These are phyloP conservation scores for Plantago rigida DNA, from an alignment of 305 asterid genomes.

Conservation along the genomic window DNA sequence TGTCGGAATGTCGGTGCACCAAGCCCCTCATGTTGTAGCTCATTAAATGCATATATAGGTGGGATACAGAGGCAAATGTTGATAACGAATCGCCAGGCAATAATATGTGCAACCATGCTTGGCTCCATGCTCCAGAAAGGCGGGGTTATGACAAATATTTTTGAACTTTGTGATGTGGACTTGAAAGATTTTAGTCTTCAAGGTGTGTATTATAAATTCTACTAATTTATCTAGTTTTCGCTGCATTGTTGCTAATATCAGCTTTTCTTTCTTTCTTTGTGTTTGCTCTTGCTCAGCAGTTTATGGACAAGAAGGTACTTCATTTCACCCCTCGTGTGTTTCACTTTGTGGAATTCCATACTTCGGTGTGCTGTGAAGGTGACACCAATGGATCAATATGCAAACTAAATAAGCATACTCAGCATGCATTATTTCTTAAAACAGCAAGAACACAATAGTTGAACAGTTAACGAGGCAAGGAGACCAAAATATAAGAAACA, in stretches of 20 bases:
- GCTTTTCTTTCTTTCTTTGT: slow-evolving; percentile 17
- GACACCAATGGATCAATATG: too few species aligned
- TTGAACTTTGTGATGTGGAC: slow-evolving; percentile 93
- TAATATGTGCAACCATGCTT: slow-evolving; percentile 61
- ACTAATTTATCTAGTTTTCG: slow-evolving; percentile 9
- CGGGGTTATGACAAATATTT: slow-evolving; percentile 76
- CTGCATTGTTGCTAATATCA: slow-evolving; percentile 25
- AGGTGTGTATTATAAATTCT: slow-evolving; percentile 39
- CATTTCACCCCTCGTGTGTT: slow-evolving; percentile 14
- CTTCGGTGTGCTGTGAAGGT: not conserved
- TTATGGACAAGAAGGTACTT: slow-evolving; percentile 71
- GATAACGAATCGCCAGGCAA: slow-evolving; percentile 88
- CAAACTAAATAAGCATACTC: too few species aligned
- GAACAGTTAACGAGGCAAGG: too few species aligned
- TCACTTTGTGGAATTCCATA: not conserved
- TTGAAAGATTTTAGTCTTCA: slow-evolving; percentile 93
- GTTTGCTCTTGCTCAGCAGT: slow-evolving; percentile 39
- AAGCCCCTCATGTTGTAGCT: slow-evolving; percentile 80
- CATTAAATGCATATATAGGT: slow-evolving; percentile 59
- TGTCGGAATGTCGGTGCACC: slow-evolving; percentile 77
- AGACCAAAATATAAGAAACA: too few species aligned
- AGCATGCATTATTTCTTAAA: too few species aligned
- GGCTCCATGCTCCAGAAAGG: slow-evolving; percentile 81
- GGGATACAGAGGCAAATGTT: slow-evolving; percentile 80
- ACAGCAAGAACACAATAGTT: too few species aligned